Conservation (phyloP, 129 eudicot species). For the Erigeron canadensis region DNA sequence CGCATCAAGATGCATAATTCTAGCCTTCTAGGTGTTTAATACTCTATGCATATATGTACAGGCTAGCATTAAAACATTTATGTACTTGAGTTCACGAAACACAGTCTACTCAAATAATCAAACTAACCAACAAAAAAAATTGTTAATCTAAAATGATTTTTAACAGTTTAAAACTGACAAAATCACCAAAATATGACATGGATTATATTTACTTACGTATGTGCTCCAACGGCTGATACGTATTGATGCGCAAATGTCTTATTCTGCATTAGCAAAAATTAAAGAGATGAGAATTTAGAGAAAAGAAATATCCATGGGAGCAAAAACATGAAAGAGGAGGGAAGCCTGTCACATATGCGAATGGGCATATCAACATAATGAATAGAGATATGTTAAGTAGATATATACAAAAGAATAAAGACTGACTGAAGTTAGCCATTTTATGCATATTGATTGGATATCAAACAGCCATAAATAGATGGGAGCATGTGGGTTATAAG, state of each 20-base stretch:
- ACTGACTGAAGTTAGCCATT: no score
- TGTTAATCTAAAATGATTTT: not conserved
- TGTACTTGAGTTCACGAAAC: no score
- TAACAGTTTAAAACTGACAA: constrained; percentile 4
- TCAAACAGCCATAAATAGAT: no score
- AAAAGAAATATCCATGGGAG: not conserved
- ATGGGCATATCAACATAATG: not conserved
- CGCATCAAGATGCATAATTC: no score
- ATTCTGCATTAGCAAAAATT: constrained; percentile 56
- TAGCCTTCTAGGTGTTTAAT: no score
- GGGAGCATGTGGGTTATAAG: no score
- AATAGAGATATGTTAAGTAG: not conserved
- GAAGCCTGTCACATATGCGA: not conserved
- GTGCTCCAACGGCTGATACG: constrained; percentile 78
- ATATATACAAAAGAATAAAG: not conserved
- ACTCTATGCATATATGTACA: no score
- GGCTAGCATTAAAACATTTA: no score
- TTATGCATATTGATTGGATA: no score
- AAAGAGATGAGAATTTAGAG: constrained; percentile 10
- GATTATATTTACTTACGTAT: constrained; percentile 61
- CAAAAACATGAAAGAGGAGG: not conserved
- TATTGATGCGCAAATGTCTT: constrained; percentile 93
- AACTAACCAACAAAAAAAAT: constrained; percentile 4
- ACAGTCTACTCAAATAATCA: not conserved
- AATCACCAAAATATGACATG: not conserved